Percentiles rank a stretch among this genome's conserved stretches.
These are phyloP conservation scores for Sphaerulina musiva DNA, from an alignment of 2,329 filamentous ascomycete genomes.

Conservation along the genomic window DNA sequence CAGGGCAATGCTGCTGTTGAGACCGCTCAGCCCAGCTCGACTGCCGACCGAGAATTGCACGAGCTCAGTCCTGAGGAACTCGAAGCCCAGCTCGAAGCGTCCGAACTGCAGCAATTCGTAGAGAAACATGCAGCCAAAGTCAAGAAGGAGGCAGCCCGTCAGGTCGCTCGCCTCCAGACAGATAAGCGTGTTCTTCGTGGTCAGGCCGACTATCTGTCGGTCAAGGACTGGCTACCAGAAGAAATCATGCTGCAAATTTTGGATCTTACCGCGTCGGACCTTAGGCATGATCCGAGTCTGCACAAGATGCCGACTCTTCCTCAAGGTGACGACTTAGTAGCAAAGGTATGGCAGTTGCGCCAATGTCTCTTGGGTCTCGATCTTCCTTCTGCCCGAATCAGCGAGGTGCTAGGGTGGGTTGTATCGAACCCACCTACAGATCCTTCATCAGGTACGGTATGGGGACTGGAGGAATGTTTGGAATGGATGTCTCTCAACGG, in stretches of 20 bases:
- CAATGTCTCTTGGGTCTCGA: slow-evolving; percentile 62
- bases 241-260: slow-evolving; percentile 74
- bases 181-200: slow-evolving; percentile 74
- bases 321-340: slow-evolving; percentile 70
- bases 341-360: slow-evolving; percentile 78
- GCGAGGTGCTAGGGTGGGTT: slow-evolving; percentile 52
- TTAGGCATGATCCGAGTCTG: slow-evolving; percentile 21
- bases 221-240: slow-evolving; percentile 70
- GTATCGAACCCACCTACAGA: slow-evolving; percentile 56
- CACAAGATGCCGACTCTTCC: slow-evolving; percentile 47
- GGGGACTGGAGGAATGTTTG: slow-evolving; percentile 80
- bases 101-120: slow-evolving; percentile 80
- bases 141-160: slow-evolving; percentile 69
- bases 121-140: slow-evolving; percentile 77
- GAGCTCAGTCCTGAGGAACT: slow-evolving; percentile 77
- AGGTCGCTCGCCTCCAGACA: slow-evolving; percentile 71
- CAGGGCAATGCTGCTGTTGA: slow-evolving; percentile 20
- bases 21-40: slow-evolving; percentile 7
- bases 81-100: slow-evolving; percentile 78
- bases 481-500: slow-evolving; percentile 86
- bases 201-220: slow-evolving; percentile 67
- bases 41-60: slow-evolving; percentile 36
- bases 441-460: slow-evolving; percentile 45
- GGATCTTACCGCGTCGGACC: slow-evolving; percentile 61
- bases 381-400: slow-evolving; percentile 59